Conservation (phyloP, 108 stramenopile genomes). For the Nitzschia sp. region DNA sequence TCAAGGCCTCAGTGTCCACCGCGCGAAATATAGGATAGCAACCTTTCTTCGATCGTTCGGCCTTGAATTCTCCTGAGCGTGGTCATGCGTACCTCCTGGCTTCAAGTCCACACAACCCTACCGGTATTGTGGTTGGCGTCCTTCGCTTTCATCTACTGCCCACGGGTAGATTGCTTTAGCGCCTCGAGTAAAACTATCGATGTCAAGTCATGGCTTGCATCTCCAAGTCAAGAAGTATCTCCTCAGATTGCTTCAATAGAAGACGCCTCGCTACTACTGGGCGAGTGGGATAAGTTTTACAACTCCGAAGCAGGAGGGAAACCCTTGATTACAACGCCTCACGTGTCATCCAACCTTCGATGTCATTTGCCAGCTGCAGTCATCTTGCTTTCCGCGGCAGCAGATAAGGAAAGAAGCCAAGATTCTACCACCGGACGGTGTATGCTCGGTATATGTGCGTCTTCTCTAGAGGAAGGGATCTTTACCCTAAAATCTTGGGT, state of each 20-base stretch:
- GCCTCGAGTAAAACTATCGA: not conserved
- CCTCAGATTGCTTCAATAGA: constrained; percentile 24
- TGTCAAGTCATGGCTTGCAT: constrained; percentile 9
- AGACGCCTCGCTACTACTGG: constrained; percentile 30
- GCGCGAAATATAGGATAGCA: no score
- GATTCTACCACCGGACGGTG: constrained; percentile 67
- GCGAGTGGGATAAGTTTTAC: constrained; percentile 33
- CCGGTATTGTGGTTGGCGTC: no score
- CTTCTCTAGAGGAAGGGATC: constrained; percentile 69
- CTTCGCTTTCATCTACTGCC: not conserved
- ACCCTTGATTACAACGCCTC: not conserved
- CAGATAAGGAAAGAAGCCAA: constrained; percentile 46
- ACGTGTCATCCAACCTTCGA: not conserved
- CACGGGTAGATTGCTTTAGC: not conserved
- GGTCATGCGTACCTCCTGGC: no score
- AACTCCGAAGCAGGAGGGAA: constrained; percentile 19
- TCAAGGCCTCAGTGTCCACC: no score
- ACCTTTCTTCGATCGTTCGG: no score
- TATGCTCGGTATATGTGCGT: constrained; percentile 83
- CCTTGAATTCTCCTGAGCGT: no score
- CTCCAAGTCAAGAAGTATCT: not conserved
- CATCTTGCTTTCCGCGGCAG: constrained; percentile 19
- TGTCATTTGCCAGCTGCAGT: constrained; percentile 27
- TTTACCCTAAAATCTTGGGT: constrained; percentile 76
- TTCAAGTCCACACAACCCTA: no score